Conservation (phyloP, 2,329 filamentous ascomycete genomes). For the Claviceps sorghi region DNA sequence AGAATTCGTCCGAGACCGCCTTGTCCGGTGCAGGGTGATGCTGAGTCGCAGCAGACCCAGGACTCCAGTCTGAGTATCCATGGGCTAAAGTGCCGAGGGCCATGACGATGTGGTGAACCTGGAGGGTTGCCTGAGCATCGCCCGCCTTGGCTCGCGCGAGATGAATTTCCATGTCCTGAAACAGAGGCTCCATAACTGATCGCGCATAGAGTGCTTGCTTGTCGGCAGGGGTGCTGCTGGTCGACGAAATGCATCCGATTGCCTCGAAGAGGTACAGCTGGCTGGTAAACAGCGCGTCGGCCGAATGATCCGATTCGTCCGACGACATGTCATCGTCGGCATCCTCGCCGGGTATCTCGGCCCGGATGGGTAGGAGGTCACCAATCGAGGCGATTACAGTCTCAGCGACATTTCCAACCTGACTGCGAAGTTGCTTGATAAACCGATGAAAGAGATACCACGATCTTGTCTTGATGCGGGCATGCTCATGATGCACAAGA, state of each 20-base stretch:
- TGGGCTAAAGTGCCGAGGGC: constrained; percentile 83
- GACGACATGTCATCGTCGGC: constrained; percentile 89
- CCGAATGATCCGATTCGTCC: constrained; percentile 76
- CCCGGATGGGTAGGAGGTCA: constrained; percentile 80
- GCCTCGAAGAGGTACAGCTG: constrained; percentile 92
- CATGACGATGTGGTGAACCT: constrained; percentile 95
- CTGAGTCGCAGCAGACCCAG: constrained; percentile 28
- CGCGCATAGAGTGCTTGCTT: constrained; percentile 80
- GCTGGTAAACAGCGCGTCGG: constrained; percentile 79
- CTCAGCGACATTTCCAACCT: constrained; percentile 80
- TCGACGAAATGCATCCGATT: constrained; percentile 82
- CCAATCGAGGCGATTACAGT: constrained; percentile 81
- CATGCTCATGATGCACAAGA: constrained; percentile 74
- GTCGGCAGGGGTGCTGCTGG: constrained; percentile 57
- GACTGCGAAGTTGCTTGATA: constrained; percentile 69
- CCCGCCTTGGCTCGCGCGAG: constrained; percentile 62
- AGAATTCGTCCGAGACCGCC: constrained; percentile 70
- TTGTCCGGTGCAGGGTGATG: constrained; percentile 38
- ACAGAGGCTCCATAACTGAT: constrained; percentile 78
- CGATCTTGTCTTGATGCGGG: constrained; percentile 75
- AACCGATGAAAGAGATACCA: constrained; percentile 96
- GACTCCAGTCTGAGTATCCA: constrained; percentile 82
- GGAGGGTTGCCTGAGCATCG: constrained; percentile 67
- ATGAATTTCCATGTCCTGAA: constrained; percentile 74
- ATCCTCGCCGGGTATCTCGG: constrained; percentile 64